Base-by-base conservation (phyloP, 2,329 filamentous ascomycete species). In the Aotearoamyces nothofagi region DNA sequence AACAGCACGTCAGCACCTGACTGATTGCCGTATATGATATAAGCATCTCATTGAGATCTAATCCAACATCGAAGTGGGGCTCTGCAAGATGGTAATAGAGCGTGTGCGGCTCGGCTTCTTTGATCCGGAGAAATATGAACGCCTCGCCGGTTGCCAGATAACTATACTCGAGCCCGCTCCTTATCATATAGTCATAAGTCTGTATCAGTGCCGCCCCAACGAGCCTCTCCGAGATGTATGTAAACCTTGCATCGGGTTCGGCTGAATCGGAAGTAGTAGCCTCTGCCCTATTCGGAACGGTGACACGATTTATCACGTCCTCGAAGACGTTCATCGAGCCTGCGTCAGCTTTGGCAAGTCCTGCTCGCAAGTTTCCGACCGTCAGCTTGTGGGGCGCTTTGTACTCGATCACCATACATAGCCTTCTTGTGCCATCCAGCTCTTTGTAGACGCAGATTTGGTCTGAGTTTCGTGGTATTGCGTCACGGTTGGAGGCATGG, bases 161-260 rank as follows among this genome's bases (percentile, higher is more conserved):
- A 9, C 60, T 51, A 34, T 58, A 60, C 31, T 57, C 50, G 5
- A 62, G 44, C 0, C 61, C 54, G 6, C 42, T 41, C 23, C 55
- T 37, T 4, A 65, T 51, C 51, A 66, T 66, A 38, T 63, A 63
- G 22, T 58, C 51, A 34, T 57, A 64, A 0, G 51, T 54, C 38
- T 65, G 54, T 4, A 55, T 56, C 20, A 66, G 41, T 3, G 60
- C 52, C 10, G 57, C 50, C 2, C 52, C 48, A 0, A 55, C 43
- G 3, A 57, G 44, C 30, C 39, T 49, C 23, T 53, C 50, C 8
- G 50, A 49, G 12, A 47, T 35, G 20, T 56, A 48, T 17, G 44
- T 31, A 15, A 52, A 51, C 3, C 30, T 43, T 12, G 46, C 49
- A 2, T 47, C 46, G 9, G 35, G 40, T 29, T 47, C 35, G 12